phyloP scores from a whole-genome alignment of 345 rosid species.

The Syzygium aqueum region DNA sequence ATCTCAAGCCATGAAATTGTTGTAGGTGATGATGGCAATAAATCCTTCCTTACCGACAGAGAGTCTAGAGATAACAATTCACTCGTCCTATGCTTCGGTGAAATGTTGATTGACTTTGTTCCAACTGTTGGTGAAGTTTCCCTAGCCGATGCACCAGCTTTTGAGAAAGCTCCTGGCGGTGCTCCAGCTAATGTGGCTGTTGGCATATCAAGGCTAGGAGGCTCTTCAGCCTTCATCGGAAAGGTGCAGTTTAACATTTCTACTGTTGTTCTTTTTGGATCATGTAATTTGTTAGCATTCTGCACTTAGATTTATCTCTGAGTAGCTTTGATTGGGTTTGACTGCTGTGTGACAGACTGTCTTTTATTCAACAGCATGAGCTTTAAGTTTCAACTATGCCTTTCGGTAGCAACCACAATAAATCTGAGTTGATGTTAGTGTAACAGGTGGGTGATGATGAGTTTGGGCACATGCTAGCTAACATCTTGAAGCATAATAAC shows the following conservation, averaged over 20 bases:
- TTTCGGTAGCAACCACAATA: not conserved
- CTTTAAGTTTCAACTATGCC: not conserved
- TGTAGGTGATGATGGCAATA: not conserved
- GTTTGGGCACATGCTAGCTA: conserved; percentile 54
- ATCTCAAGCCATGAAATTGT: not conserved
- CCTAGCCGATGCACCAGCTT: conserved; percentile 86
- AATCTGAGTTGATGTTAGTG: not conserved
- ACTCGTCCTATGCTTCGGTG: conserved; percentile 82
- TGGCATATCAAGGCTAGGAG: conserved; percentile 77
- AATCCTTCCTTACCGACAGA: not conserved
- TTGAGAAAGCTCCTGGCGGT: conserved; percentile 96
- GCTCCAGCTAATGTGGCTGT: conserved; percentile 99
- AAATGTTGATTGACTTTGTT: conserved; percentile 88
- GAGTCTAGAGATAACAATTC: not conserved
- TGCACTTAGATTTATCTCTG: not conserved
- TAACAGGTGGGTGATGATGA: conserved; percentile 56
- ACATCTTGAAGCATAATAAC: conserved; percentile 41
- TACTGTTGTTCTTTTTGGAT: not conserved
- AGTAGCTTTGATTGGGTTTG: not conserved
- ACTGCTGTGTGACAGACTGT: not conserved
- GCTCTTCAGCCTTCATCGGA: conserved; percentile 88
- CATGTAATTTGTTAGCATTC: not conserved
- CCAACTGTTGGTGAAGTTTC: conserved; percentile 85
- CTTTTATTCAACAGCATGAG: not conserved
- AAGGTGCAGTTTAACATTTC: conserved; percentile 42